phyloP scores from a whole-genome alignment of 2,329 filamentous ascomycete species.

The Apiospora hydei region DNA sequence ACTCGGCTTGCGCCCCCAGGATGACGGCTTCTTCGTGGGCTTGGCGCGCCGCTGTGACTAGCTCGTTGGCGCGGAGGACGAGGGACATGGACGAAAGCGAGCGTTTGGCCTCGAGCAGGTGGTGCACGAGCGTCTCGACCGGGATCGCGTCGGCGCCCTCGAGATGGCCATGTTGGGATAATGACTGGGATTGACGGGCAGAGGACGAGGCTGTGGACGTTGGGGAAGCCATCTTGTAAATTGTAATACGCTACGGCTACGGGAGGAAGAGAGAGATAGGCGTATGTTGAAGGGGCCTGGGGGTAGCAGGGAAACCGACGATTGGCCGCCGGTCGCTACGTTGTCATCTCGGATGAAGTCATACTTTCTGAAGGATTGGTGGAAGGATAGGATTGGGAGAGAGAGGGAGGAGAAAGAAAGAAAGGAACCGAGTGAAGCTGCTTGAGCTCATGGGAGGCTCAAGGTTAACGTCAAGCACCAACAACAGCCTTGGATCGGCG shows the following conservation, averaged over 20 bases:
- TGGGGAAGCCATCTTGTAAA: constrained; percentile 28
- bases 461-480: constrained; percentile 14
- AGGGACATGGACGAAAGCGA: constrained; percentile 84
- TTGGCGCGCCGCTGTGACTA: constrained; percentile 77
- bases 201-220: constrained; percentile 26
- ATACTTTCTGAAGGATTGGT: constrained; percentile 19
- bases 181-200: constrained; percentile 33
- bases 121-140: constrained; percentile 81
- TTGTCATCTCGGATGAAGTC: constrained; percentile 25
- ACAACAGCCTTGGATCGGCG: constrained; percentile 20
- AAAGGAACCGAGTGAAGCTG: constrained; percentile 4
- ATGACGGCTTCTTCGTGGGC: constrained; percentile 82
- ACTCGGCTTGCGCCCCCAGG: constrained; percentile 73
- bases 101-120: constrained; percentile 87
- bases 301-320: constrained; percentile 21
- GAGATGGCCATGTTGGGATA: constrained; percentile 43
- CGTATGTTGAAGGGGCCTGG: constrained; percentile 24
- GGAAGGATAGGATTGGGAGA: not conserved
- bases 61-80: constrained; percentile 86
- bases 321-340: constrained; percentile 25
- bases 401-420: not conserved
- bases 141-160: constrained; percentile 46
- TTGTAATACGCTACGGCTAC: constrained; percentile 21
- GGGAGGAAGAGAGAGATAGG: constrained; percentile 9
- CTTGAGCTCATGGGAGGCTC: constrained; percentile 15